These are phyloP conservation scores for Monilinia vaccinii-corymbosi DNA, from an alignment of 2,329 filamentous ascomycete species.

Conservation along the genomic window DNA sequence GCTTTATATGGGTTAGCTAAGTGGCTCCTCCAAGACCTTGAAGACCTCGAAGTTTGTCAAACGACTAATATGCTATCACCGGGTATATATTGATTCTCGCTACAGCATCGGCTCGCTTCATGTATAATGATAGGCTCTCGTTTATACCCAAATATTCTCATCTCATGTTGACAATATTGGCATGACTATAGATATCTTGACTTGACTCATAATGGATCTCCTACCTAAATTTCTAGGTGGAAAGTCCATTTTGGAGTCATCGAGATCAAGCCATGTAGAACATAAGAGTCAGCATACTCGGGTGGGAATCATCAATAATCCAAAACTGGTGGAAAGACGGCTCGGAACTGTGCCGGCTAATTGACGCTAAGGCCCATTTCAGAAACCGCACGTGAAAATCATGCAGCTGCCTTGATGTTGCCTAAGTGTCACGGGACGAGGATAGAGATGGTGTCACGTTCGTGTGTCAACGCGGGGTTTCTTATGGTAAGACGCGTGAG, in stretches of 20 bases:
- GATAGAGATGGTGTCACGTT: not conserved
- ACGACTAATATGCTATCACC: not conserved
- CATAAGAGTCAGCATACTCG: too few species aligned
- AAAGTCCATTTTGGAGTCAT: not conserved
- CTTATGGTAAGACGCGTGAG: not conserved
- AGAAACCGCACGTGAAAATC: not conserved
- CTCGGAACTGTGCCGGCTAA: not conserved
- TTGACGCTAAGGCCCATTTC: not conserved
- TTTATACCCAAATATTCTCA: not conserved
- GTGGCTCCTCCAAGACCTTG: not conserved
- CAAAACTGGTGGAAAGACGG: not conserved
- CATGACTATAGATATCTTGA: not conserved
- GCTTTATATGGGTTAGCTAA: not conserved
- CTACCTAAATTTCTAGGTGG: not conserved
- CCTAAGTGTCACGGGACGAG: constrained; percentile 2
- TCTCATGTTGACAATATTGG: not conserved
- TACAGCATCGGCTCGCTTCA: not conserved
- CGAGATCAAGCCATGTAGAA: not conserved
- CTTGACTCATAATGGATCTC: not conserved
- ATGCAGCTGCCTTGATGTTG: not conserved
- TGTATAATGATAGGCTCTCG: not conserved
- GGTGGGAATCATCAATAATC: not conserved
- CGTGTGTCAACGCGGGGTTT: not conserved
- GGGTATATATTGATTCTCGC: not conserved
- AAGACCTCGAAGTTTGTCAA: too few species aligned